Evolutionary conservation across 1,139 yeast genomes (phyloP).

Genomic region (Candida albicans): DNA sequence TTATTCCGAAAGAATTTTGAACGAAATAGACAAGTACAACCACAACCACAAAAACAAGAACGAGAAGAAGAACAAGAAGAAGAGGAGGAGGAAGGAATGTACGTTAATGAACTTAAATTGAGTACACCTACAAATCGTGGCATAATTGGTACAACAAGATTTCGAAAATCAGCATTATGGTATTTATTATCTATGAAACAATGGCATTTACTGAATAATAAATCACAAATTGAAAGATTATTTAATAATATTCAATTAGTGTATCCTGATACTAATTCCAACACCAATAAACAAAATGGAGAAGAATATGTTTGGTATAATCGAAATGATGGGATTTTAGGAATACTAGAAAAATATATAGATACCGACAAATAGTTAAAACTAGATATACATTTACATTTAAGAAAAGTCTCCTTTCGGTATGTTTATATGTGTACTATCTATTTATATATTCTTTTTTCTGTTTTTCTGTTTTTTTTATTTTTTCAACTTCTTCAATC

Average conservation of each 20-base stretch:
- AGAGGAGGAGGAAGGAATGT: conserved; percentile 31
- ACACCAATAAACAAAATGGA: not conserved
- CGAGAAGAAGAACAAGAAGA: too few species aligned
- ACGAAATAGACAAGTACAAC: conserved; percentile 12
- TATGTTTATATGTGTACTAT: not conserved
- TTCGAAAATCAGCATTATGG: conserved; percentile 80
- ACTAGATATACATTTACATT: not conserved
- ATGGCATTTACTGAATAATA: conserved; percentile 48
- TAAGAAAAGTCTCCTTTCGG: too few species aligned
- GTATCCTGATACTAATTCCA: conserved; percentile 18
- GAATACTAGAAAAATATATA: conserved; percentile 26
- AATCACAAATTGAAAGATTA: conserved; percentile 25
- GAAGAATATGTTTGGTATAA: conserved; percentile 36
- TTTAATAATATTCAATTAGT: conserved; percentile 25
- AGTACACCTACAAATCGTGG: conserved; percentile 33
- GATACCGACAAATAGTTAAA: conserved; percentile 5
- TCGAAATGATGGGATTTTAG: conserved; percentile 32
- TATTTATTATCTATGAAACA: conserved; percentile 71
- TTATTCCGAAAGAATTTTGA: conserved; percentile 17
- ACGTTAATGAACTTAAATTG: conserved; percentile 41
- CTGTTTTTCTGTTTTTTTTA: not conserved
- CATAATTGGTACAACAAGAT: conserved; percentile 54
- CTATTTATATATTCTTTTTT: not conserved
- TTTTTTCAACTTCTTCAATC: conserved; percentile 17
- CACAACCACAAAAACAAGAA: conserved; percentile 23